Percentiles rank a stretch among this genome's conserved stretches.
Conservation (phyloP, 192 early-diverging fungal genomes). For the Backusella australiensis region DNA sequence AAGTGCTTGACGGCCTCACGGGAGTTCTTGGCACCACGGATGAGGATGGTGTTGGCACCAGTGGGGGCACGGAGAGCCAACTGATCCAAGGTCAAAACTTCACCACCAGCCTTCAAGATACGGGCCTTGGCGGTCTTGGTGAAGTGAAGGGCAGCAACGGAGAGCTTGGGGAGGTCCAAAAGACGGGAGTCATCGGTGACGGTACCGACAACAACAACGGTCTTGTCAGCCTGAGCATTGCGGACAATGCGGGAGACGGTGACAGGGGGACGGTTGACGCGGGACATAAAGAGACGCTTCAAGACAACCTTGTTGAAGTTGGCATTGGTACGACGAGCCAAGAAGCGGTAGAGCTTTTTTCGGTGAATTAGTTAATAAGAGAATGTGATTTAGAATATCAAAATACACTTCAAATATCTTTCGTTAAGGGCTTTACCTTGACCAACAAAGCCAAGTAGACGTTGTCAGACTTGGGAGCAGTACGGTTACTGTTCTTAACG, state of each 20-base stretch:
- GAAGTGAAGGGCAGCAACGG: slow-evolving; percentile 93
- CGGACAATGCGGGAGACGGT: slow-evolving; percentile 85
- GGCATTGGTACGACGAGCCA: too few relatives aligned
- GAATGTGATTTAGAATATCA: slow-evolving; percentile 68
- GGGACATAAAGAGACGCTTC: slow-evolving; percentile 98
- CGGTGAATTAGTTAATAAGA: too few relatives aligned
- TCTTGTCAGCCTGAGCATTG: slow-evolving; percentile 81
- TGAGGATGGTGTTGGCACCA: slow-evolving; percentile 91
- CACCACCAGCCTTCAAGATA: slow-evolving; percentile 98
- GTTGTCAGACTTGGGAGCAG: slow-evolving; percentile 88
- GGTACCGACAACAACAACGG: slow-evolving; percentile 93
- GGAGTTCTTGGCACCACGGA: slow-evolving; percentile 92
- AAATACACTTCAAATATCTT: too few relatives aligned
- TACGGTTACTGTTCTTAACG: too few relatives aligned
- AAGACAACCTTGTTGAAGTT: slow-evolving; percentile 99
- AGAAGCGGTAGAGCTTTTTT: too few relatives aligned
- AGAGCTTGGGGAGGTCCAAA: slow-evolving; percentile 90
- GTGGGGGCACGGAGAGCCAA: slow-evolving; percentile 97
- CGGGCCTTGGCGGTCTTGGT: slow-evolving; percentile 95
- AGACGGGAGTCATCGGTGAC: slow-evolving; percentile 96
- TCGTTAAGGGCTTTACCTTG: too few relatives aligned
- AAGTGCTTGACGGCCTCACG: slow-evolving; percentile 99
- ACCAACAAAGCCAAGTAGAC: slow-evolving; percentile 98
- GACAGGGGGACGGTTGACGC: slow-evolving; percentile 94
- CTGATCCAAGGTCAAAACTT: slow-evolving; percentile 98